Evolutionary conservation across 2,329 filamentous ascomycete species (phyloP).

Genomic region (Emergomyces pasteurianus): DNA sequence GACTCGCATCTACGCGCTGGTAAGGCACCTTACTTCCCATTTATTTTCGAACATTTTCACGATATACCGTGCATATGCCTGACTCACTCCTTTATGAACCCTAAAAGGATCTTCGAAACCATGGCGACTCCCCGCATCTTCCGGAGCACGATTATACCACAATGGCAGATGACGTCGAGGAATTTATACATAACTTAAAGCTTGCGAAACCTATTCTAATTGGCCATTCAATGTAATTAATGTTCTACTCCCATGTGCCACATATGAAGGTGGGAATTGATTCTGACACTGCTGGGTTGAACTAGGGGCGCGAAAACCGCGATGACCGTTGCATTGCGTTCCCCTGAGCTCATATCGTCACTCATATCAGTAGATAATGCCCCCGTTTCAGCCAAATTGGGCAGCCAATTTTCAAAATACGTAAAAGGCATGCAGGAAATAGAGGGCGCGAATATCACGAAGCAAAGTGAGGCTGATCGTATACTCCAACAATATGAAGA

Average conservation of each 20-base stretch:
- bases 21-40: conserved; percentile 29
- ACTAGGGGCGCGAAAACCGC: conserved; percentile 71
- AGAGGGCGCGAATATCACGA: conserved; percentile 54
- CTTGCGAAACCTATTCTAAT: conserved; percentile 58
- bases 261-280: neutral
- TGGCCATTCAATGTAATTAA: conserved; percentile 72
- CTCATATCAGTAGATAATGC: conserved; percentile 79
- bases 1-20: conserved; percentile 64
- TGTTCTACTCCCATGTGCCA: neutral
- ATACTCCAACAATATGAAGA: conserved; percentile 66
- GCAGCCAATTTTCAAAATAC: conserved; percentile 52
- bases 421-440: conserved; percentile 63
- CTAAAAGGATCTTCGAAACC: conserved; percentile 69
- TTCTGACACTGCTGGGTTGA: neutral
- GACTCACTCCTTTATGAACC: neutral
- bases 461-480: conserved; percentile 64
- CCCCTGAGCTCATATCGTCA: conserved; percentile 52
- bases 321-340: conserved; percentile 65
- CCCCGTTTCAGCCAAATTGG: conserved; percentile 62
- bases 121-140: conserved; percentile 74
- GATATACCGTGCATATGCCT: neutral
- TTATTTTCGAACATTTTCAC: conserved; percentile 4
- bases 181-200: conserved; percentile 57
- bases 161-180: conserved; percentile 70
- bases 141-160: conserved; percentile 59